Evolutionary conservation across 805 yeast genomes (phyloP), one percentile per base, ranked within the genome.

Genomic region (Schwanniomyces vanrijiae): DNA sequence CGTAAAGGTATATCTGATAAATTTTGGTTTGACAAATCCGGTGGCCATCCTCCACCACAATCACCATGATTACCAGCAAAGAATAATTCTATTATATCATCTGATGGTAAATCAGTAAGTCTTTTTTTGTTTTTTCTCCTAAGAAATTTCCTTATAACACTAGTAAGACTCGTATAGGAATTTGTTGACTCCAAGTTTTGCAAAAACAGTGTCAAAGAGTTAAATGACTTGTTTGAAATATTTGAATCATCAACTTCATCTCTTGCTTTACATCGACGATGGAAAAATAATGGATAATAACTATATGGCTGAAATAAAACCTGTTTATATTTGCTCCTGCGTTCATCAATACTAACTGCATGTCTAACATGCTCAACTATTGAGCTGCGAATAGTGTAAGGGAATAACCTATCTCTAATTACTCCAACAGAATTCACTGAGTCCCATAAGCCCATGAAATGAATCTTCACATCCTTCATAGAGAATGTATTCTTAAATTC

Each of bases 41-140:
- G 61, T 1, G 69, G 60, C 84, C 86, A 83, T 0, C 86, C 86
- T 2, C 89, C 89, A 2, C 90, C 90, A 54, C 81, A 65, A 61
- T 84, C 89, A 8, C 84, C 71, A 61, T 84, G 90, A 56, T 81
- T 80, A 2, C 89, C 90, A 1, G 86, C 80, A 55, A 84, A 84
- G 84, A 85, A 84, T 37, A 79, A 56, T 55, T 84, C 89, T 13
- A 75, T 58, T 28, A 77, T 54, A 52, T 58, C 64, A 45, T 66
- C 55, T 48, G 67, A 59, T 14, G 40, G 50, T 11, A 16, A 29
- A 37, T 40, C 37, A n/a, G 46, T 16, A 20, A 43, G 33, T 34
- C 46, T 37, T 21, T 20, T 21, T 16, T 37, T 24, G 1, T 20
- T 25, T 4, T 10, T 29, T 14, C 21, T 43, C n/a, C 29, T 25